phyloP scores from a whole-genome alignment of 2,329 filamentous ascomycete species.

The Pseudocercospora crystallina region DNA sequence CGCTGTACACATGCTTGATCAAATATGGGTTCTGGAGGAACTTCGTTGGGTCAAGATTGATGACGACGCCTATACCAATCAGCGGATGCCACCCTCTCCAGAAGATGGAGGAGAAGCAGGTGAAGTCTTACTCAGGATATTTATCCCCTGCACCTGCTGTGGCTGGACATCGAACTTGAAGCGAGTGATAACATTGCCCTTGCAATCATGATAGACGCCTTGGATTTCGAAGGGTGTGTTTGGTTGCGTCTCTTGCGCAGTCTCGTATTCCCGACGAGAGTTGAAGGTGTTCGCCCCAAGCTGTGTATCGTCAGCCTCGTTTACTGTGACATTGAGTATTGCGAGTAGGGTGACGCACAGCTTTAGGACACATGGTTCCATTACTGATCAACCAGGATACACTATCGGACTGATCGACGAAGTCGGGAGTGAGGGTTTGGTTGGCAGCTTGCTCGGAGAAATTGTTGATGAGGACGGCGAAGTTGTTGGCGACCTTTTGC shows the following conservation, averaged over 20 bases:
- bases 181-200: conserved; percentile 30
- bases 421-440: conserved; percentile 25
- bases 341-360: not conserved
- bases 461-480: conserved; percentile 31
- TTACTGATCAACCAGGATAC: conserved; percentile 34
- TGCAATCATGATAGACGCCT: conserved; percentile 34
- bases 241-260: conserved; percentile 32
- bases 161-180: conserved; percentile 26
- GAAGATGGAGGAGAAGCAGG: conserved; percentile 26
- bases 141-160: conserved; percentile 23
- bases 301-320: too few species aligned
- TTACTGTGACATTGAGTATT: too few species aligned
- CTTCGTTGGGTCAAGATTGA: too few species aligned
- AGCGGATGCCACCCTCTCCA: conserved; percentile 4
- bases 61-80: too few species aligned
- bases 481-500: conserved; percentile 30
- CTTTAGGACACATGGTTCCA: conserved; percentile 23
- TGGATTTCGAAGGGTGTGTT: conserved; percentile 34
- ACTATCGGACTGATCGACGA: conserved; percentile 33
- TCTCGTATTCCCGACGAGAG: conserved; percentile 28
- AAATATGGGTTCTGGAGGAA: conserved; percentile 25
- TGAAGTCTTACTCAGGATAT: conserved; percentile 19
- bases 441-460: conserved; percentile 30
- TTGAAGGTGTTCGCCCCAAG: conserved; percentile 31
- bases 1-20: conserved; percentile 32